phyloP scores from a whole-genome alignment of 2,329 filamentous ascomycete species.

The Coniosporium tulheliwenetii region DNA sequence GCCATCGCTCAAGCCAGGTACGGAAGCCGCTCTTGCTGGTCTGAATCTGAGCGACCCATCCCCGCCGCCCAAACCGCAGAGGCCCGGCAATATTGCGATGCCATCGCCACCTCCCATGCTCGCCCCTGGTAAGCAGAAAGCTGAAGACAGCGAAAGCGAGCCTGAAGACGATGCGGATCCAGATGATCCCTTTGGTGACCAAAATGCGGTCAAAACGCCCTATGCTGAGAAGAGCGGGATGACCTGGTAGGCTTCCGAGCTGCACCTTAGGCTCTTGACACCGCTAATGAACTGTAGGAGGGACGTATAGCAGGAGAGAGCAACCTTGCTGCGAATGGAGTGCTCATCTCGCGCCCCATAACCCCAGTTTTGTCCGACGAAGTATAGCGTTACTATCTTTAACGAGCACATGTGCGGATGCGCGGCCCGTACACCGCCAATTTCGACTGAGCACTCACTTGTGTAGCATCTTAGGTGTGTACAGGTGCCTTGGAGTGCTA shows the following conservation, averaged over 20 bases:
- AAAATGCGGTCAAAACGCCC: slow-evolving; percentile 50
- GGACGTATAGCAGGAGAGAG: too few relatives aligned
- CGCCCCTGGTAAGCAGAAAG: slow-evolving; percentile 8
- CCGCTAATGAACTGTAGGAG: too few relatives aligned
- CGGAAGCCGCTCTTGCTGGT: slow-evolving; percentile 27
- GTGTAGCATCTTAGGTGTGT: too few relatives aligned
- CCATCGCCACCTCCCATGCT: slow-evolving; percentile 13
- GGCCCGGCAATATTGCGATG: slow-evolving; percentile 26
- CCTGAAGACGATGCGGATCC: slow-evolving; percentile 51
- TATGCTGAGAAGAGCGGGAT: slow-evolving; percentile 23
- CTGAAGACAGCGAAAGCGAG: slow-evolving; percentile 40
- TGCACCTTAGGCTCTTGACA: too few relatives aligned
- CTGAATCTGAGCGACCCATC: slow-evolving; percentile 23
- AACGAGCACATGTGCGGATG: too few relatives aligned
- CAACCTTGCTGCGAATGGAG: too few relatives aligned
- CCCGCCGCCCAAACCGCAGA: slow-evolving; percentile 33
- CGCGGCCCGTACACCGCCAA: too few relatives aligned
- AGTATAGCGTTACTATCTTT: too few relatives aligned
- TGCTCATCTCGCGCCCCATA: too few relatives aligned
- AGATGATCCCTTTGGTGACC: slow-evolving; percentile 77
- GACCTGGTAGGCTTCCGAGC: slow-evolving; percentile 12
- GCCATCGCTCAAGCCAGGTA: slow-evolving; percentile 3
- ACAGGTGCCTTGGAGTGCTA: too few relatives aligned
- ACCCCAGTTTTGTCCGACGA: too few relatives aligned
- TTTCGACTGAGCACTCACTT: too few relatives aligned